Evolutionary conservation across 768 basidiomycete species (phyloP).

Genomic region (Trametes sanguinea): DNA sequence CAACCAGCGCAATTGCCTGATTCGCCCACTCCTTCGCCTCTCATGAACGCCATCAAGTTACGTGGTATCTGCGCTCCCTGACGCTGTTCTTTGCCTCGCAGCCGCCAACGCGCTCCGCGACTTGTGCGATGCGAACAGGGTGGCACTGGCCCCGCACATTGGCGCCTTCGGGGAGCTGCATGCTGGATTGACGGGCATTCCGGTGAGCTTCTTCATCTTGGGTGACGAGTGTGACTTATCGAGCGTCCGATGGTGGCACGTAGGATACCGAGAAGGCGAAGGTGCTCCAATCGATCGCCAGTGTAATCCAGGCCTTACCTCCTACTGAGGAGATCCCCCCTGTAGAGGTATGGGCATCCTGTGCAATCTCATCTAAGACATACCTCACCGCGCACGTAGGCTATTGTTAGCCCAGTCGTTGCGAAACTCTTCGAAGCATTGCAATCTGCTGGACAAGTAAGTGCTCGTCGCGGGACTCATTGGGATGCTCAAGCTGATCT

Average conservation of each 20-base stretch:
- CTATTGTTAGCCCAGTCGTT: constrained; percentile 75
- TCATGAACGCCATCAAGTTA: constrained; percentile 69
- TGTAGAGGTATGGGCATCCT: constrained; percentile 52
- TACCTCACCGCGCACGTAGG: constrained; percentile 39
- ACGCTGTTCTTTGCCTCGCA: constrained; percentile 60
- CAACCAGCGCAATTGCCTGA: constrained; percentile 37
- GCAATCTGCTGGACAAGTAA: constrained; percentile 53
- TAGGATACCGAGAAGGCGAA: constrained; percentile 88
- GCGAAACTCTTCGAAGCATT: constrained; percentile 66
- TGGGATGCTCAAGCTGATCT: neutral
- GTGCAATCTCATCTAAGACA: neutral
- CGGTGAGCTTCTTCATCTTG: constrained; percentile 47
- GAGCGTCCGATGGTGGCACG: neutral
- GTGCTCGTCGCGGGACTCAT: constrained; percentile 16
- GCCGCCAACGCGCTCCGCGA: constrained; percentile 85
- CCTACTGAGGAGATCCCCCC: constrained; percentile 77
- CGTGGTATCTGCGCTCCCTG: constrained; percentile 69
- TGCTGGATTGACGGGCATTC: constrained; percentile 70
- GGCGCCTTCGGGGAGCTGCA: constrained; percentile 83
- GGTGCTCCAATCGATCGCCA: constrained; percentile 89
- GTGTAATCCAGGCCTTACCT: constrained; percentile 89
- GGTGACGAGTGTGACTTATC: neutral
- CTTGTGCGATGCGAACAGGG: constrained; percentile 86
- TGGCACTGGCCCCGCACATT: constrained; percentile 82
- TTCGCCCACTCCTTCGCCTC: constrained; percentile 40